phyloP scores from a whole-genome alignment of 768 basidiomycete species.

The Boletales sp. region DNA sequence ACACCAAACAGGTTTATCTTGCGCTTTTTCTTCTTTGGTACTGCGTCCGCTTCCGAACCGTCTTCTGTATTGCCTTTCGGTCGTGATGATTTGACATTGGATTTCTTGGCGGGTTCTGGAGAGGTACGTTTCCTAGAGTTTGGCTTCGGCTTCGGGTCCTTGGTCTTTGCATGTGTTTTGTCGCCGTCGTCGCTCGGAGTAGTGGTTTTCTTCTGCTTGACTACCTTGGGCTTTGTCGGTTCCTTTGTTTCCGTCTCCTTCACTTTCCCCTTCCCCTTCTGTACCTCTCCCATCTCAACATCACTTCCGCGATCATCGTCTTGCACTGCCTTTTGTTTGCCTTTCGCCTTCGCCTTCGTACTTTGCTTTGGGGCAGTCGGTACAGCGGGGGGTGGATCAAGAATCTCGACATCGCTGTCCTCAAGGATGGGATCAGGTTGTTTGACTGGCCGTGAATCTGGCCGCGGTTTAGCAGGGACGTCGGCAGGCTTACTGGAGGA shows the following conservation, averaged over 20 bases:
- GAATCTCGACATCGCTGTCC: constrained; percentile 33
- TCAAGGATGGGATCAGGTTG: constrained; percentile 12
- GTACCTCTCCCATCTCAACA: constrained; percentile 20
- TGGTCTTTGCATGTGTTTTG: constrained; percentile 12
- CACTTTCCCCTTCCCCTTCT: constrained; percentile 28
- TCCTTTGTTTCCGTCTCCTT: constrained; percentile 24
- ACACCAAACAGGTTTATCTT: constrained; percentile 61
- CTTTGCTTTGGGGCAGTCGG: constrained; percentile 20
- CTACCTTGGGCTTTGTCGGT: constrained; percentile 25
- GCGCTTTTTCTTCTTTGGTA: constrained; percentile 63
- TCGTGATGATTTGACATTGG: constrained; percentile 14
- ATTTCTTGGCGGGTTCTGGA: constrained; percentile 20
- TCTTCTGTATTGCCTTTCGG: constrained; percentile 17
- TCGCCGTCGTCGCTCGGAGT: constrained; percentile 15
- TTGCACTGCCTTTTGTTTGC: constrained; percentile 36
- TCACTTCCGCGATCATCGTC: constrained; percentile 16
- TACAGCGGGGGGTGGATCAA: constrained; percentile 11
- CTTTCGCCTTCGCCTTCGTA: constrained; percentile 31
- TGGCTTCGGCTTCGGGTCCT: constrained; percentile 5
- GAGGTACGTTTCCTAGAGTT: constrained; percentile 18
- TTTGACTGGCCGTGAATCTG: constrained; percentile 20
- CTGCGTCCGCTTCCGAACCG: constrained; percentile 19
- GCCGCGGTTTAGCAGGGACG: constrained; percentile 19
- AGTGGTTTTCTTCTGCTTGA: constrained; percentile 21
- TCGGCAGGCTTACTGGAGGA: constrained; percentile 16